These are phyloP conservation scores for Lodderomyces oxycetoniae DNA, from an alignment of 1,139 yeast genomes.

Conservation along the genomic window DNA sequence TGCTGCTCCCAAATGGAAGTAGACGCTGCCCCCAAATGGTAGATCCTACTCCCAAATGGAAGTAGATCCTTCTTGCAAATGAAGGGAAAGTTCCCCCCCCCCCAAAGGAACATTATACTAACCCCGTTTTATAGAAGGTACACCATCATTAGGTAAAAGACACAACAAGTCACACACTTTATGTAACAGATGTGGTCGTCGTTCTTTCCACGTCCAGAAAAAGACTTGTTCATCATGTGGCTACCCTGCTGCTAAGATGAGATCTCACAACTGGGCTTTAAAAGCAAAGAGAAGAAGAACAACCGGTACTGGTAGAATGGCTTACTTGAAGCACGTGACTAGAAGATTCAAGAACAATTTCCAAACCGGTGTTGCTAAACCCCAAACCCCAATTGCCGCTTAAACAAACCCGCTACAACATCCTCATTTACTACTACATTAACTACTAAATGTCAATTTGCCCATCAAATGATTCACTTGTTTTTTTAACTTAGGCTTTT, in stretches of 20 bases:
- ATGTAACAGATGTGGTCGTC: constrained; percentile 99
- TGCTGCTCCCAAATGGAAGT: too few relatives aligned
- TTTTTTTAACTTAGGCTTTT: constrained; percentile 1
- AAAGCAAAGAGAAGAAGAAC: constrained; percentile 99
- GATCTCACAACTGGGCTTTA: constrained; percentile 98
- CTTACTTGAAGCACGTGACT: constrained; percentile 93
- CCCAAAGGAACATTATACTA: constrained; percentile 9
- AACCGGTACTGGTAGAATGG: constrained; percentile 99
- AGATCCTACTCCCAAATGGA: too few relatives aligned
- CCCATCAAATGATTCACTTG: too few relatives aligned
- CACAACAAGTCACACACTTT: constrained; percentile 99
- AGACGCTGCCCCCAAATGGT: too few relatives aligned
- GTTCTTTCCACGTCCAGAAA: constrained; percentile 99
- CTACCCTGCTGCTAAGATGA: constrained; percentile 99
- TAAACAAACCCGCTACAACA: too few relatives aligned
- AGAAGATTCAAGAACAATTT: constrained; percentile 99
- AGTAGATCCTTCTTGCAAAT: too few relatives aligned
- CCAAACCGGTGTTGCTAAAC: constrained; percentile 82
- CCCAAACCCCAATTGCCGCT: constrained; percentile 35
- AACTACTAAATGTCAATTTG: too few relatives aligned
- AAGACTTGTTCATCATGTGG: constrained; percentile 99
- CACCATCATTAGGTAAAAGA: constrained; percentile 99
- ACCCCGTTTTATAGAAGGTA: constrained; percentile 71
- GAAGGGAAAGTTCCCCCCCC: too few relatives aligned
- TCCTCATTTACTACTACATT: too few relatives aligned